Conservation (phyloP, 805 yeast species). For the Pichia scutulata region DNA sequence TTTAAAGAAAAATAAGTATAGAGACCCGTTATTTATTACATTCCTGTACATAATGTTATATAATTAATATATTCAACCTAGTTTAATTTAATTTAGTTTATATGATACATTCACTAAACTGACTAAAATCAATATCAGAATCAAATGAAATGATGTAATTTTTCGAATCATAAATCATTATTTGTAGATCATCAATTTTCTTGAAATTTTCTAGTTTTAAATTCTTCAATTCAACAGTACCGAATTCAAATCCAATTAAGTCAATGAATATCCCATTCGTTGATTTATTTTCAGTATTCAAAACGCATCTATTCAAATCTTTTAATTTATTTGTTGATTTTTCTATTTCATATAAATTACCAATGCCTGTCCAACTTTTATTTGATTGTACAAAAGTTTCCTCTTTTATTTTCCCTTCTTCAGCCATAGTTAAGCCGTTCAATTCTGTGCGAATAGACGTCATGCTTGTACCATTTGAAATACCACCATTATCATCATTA, state of each 20-base stretch:
- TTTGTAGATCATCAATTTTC: neutral
- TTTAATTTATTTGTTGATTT: neutral
- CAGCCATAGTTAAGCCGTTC: neutral
- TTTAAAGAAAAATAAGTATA: conserved; percentile 3
- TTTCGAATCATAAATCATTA: conserved; percentile 1
- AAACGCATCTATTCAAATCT: conserved; percentile 12
- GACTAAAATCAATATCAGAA: neutral
- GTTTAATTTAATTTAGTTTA: neutral
- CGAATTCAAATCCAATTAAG: conserved; percentile 14
- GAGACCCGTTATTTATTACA: neutral
- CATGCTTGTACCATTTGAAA: neutral
- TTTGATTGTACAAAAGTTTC: neutral
- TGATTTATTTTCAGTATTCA: conserved; percentile 1
- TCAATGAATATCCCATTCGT: conserved; percentile 1
- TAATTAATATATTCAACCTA: neutral
- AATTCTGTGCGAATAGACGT: neutral
- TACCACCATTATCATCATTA: neutral
- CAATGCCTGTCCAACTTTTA: conserved; percentile 8
- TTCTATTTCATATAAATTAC: conserved; percentile 2
- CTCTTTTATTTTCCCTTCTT: neutral
- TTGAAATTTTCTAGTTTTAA: neutral
- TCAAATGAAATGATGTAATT: conserved; percentile 11
- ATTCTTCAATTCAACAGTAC: conserved; percentile 8
- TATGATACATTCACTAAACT: conserved; percentile 7
- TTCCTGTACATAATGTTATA: neutral